These are phyloP conservation scores for Stephanodiscus triporus DNA, from an alignment of 108 stramenopile genomes.

Conservation along the genomic window DNA sequence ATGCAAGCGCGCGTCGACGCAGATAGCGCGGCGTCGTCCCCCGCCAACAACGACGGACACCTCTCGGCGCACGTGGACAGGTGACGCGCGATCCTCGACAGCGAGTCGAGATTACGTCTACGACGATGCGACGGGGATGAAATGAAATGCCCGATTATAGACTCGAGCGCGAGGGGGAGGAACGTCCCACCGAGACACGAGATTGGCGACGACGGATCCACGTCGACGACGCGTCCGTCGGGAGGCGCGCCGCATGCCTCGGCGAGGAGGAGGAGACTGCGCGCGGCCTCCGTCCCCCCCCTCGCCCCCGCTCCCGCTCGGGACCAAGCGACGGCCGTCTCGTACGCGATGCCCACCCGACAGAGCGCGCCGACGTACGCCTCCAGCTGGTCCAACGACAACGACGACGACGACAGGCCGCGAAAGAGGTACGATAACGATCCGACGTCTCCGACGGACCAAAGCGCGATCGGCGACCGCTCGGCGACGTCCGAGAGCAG, in stretches of 20 bases:
- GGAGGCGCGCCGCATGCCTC: conserved; percentile 3
- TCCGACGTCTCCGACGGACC: conserved; percentile 19
- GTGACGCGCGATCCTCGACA: conserved; percentile 23
- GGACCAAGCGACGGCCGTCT: conserved; percentile 42
- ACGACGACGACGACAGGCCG: conserved; percentile 2
- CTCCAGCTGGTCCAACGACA: conserved; percentile 16
- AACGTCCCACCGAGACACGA: conserved; percentile 32
- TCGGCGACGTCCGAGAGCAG: conserved; percentile 63
- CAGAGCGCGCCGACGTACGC: conserved; percentile 37
- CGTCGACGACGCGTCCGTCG: conserved; percentile 22
- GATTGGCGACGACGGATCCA: conserved; percentile 29
- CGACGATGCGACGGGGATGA: conserved; percentile 23
- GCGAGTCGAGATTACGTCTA: conserved; percentile 8
- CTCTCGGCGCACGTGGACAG: conserved; percentile 32
- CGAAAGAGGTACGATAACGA: conserved; percentile 19
- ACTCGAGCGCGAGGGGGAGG: conserved; percentile 37
- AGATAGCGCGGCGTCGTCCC: conserved; percentile 42
- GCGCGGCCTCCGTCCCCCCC: conserved; percentile 35
- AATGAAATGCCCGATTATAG: conserved; percentile 16
- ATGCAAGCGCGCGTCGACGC: conserved; percentile 51
- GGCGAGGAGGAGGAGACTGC: too few relatives aligned
- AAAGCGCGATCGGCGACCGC: conserved; percentile 57
- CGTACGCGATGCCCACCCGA: conserved; percentile 51
- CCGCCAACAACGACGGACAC: conserved; percentile 66
- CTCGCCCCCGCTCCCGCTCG: conserved; percentile 1